Evolutionary conservation across 257 asterid species (phyloP), one percentile per base, ranked within the genome.

Genomic region (Plantago elongata): DNA sequence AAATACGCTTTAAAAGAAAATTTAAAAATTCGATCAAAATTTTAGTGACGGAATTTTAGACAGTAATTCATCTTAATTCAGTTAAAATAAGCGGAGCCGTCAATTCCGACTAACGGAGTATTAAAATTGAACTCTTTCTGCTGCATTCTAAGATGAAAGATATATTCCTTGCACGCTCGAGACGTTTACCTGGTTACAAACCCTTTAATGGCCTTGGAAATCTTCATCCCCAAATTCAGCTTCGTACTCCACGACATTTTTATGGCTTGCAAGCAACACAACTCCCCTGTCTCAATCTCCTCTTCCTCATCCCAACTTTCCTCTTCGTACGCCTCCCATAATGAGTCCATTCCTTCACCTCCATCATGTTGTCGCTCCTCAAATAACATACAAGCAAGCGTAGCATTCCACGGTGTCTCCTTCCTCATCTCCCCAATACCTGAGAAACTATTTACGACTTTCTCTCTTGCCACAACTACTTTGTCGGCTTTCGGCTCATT

Each of bases 351-450:
- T 48, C 89, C 96, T 63, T 90, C 81, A 5, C 82, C 85, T 7
- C 56, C 72, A 0, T 58, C 78, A 43, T 75, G 69, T 65, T 81
- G 80, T 59, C 91, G 51, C 30, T 84, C 99, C 60, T 89, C 97
- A 52, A 83, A 91, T 9, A 91, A 76, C 69, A 82, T 88, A 73
- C 96, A 81, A 1, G 94, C 96, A 11, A 88, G 45, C 7, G 98
- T 91, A 76, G 95, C 72, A 59, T 76, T 83, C 96, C 96, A 88
- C 51, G 84, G 93, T 38, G 77, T 91, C 45, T 84, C 90, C 74
- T 74, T 84, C 73, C 91, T 82, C 90, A 78, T 82, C 27, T 88
- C 83, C 64, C 96, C 96, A 38, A 54, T 49, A 44, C 58, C 64
- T 5, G 69, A n/a, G 54, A 49, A 67, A 6, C 47, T 45, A n/a